Evolutionary conservation across 2,329 filamentous ascomycete species (phyloP).

Genomic region (Atkinsonella texensis): DNA sequence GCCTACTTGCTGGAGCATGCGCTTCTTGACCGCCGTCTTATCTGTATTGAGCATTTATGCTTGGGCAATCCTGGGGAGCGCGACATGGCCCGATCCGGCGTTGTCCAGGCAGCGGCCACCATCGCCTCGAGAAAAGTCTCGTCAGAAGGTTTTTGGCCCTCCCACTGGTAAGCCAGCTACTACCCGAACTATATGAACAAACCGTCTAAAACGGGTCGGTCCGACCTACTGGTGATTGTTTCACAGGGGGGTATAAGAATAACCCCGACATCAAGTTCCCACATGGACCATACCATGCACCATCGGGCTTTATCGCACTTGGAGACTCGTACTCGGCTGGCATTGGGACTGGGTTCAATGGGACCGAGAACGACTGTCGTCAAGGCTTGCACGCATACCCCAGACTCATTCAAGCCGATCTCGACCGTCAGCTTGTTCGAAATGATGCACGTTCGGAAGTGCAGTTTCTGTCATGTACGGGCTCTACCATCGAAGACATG

Average conservation of each 20-base stretch:
- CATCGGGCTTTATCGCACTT: conserved; percentile 27
- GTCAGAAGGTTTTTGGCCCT: not conserved
- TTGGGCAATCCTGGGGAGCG: not conserved
- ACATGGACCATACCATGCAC: conserved; percentile 7
- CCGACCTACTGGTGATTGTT: too few species aligned
- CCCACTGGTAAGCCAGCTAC: not conserved
- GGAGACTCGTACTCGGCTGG: conserved; percentile 37
- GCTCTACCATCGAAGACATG: conserved; percentile 29
- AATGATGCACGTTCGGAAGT: conserved; percentile 12
- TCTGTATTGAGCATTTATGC: not conserved
- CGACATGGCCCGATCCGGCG: not conserved
- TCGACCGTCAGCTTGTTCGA: conserved; percentile 13
- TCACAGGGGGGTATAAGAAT: not conserved
- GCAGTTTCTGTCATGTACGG: conserved; percentile 36
- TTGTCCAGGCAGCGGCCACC: not conserved
- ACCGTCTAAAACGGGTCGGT: too few species aligned
- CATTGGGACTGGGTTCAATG: conserved; percentile 32
- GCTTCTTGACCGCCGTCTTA: not conserved
- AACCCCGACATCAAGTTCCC: not conserved
- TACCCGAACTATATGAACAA: not conserved
- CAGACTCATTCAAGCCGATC: conserved; percentile 26
- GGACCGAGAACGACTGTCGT: conserved; percentile 28
- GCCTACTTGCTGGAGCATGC: not conserved
- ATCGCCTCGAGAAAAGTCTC: not conserved
- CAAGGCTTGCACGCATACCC: conserved; percentile 30